Conservation (phyloP, 1,284 basidiomycete species). For the Neolentinus lepideus region DNA sequence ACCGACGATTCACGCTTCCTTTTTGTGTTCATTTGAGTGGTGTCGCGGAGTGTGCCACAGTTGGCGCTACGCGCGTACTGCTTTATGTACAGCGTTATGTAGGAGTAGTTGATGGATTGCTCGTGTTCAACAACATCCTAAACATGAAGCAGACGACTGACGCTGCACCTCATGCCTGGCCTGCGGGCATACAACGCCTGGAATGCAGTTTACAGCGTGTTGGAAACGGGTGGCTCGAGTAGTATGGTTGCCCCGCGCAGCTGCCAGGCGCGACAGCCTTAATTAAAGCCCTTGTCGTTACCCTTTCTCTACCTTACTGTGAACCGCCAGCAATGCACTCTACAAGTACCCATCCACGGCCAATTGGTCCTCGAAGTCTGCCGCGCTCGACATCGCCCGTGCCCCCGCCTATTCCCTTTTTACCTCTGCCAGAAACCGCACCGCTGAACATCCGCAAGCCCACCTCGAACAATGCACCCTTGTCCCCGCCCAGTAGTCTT, state of each 20-base stretch:
- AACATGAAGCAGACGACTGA: no score
- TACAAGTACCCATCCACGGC: slow-evolving; percentile 28
- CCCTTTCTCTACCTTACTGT: not conserved
- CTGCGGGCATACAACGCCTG: not conserved
- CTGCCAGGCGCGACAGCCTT: not conserved
- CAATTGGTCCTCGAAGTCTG: slow-evolving; percentile 49
- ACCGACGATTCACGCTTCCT: no score
- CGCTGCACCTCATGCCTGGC: no score
- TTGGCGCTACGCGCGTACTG: no score
- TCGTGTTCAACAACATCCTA: no score
- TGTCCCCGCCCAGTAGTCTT: slow-evolving; percentile 12
- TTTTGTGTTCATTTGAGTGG: no score
- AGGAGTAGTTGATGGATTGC: no score
- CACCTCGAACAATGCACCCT: slow-evolving; percentile 15
- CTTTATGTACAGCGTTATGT: no score
- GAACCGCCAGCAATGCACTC: slow-evolving; percentile 13
- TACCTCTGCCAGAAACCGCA: slow-evolving; percentile 23
- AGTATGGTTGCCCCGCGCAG: not conserved
- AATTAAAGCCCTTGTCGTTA: not conserved
- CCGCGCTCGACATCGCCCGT: slow-evolving; percentile 42
- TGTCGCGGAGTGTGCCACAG: no score
- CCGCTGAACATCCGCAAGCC: slow-evolving; percentile 36
- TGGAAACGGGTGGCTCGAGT: not conserved
- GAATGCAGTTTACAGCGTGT: not conserved
- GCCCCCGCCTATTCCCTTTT: slow-evolving; percentile 13